Evolutionary conservation across 768 basidiomycete genomes (phyloP), one percentile per base, ranked within the genome.

Genomic region (Tricholoma hemisulphureum): DNA sequence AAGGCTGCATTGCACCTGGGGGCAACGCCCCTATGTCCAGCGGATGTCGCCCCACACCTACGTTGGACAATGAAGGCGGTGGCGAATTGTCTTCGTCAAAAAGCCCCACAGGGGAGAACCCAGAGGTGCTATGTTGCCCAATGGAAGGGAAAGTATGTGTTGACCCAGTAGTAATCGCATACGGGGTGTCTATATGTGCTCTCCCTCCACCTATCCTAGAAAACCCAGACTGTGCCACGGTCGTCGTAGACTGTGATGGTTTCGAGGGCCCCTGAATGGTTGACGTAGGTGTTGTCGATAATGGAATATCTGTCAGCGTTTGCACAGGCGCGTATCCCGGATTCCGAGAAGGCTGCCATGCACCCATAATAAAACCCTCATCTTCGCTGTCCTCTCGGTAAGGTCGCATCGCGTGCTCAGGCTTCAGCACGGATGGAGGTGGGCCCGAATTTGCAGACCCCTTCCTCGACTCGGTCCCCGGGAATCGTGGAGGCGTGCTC

Each of bases 311-410:
- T 20, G n/a, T 49, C 28, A 48, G 26, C 7, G 73, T 72, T n/a
- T 56, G 24, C 20, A 85, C 77, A 8, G 80, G 72, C 20, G 67
- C 54, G 66, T 85, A 84, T 0, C 82, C 81, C 20, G 77, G 69
- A 6, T 80, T 75, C 0, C 83, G 83, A 76, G 84, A 89, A 26
- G 87, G 84, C 62, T 88, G 86, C 92, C 93, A 96, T n/a, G 95
- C 92, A 39, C 87, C 88, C 93, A 98, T 96, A 67, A 98, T 97
- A 62, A 79, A 89, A 11, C 91, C 89, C 61, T 91, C 91, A 63
- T 89, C 89, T 58, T 92, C 91, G 62, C 82, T 88, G 41, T 92
- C 88, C 65, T 92, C 89, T 61, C 79, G 80, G 68, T 91, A 91
- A 26, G 88, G 90, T 46, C 82, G 80, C 59, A 86, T 77, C 4